These are phyloP conservation scores for Mesembryanthemum crystallinum DNA, from an alignment of 148 eudicot species.

Conservation along the genomic window DNA sequence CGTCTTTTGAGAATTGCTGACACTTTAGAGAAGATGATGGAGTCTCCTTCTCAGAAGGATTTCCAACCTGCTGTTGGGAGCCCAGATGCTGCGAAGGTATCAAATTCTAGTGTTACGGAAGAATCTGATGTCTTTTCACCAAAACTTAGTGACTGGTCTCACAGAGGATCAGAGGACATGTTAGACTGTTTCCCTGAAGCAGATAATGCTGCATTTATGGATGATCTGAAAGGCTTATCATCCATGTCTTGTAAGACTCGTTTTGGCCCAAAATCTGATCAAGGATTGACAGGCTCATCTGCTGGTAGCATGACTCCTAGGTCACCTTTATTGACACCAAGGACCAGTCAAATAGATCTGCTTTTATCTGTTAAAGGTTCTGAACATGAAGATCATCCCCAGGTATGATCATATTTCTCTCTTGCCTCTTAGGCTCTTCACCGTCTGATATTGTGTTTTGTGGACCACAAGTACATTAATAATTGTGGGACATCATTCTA, in stretches of 20 bases:
- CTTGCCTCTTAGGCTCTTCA: neutral
- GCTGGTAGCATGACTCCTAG: conserved; percentile 98
- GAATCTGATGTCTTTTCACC: conserved; percentile 86
- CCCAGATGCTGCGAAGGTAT: conserved; percentile 85
- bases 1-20: conserved; percentile 85
- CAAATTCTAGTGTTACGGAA: conserved; percentile 91
- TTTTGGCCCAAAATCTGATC: conserved; percentile 98
- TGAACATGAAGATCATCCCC: conserved; percentile 89
- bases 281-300: conserved; percentile 98
- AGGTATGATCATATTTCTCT: conserved; percentile 46
- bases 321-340: conserved; percentile 87
- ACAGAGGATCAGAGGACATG: conserved; percentile 97
- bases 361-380: conserved; percentile 83
- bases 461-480: neutral
- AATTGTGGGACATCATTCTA: neutral
- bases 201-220: conserved; percentile 75
- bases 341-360: conserved; percentile 79
- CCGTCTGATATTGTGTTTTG: neutral
- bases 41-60: conserved; percentile 69
- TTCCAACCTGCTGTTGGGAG: conserved; percentile 65
- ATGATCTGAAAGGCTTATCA: conserved; percentile 81
- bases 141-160: conserved; percentile 95
- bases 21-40: conserved; percentile 82
- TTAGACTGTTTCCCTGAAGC: conserved; percentile 85
- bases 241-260: conserved; percentile 91